phyloP scores from a whole-genome alignment of 805 yeast species.

The Ogataea siamensis region DNA sequence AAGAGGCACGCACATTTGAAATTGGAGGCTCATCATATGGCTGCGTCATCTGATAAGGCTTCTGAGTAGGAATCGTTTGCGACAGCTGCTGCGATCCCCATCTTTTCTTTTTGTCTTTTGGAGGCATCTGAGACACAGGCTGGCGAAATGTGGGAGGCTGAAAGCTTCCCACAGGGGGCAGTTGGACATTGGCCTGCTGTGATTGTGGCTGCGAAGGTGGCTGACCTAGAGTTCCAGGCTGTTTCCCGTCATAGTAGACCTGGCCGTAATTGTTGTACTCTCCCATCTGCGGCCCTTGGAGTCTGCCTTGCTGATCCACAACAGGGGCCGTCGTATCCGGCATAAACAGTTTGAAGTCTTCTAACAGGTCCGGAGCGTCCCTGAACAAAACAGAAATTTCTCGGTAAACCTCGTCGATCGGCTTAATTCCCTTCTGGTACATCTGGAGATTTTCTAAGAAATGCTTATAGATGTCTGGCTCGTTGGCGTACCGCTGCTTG shows the following conservation, averaged over 20 bases:
- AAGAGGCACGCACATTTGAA: slow-evolving; percentile 43
- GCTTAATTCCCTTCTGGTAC: slow-evolving; percentile 93
- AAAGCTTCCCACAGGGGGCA: slow-evolving; percentile 88
- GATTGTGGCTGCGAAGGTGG: slow-evolving; percentile 16
- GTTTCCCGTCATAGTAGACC: slow-evolving; percentile 22
- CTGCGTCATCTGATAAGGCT: slow-evolving; percentile 20
- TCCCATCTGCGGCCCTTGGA: slow-evolving; percentile 16
- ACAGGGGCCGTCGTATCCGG: slow-evolving; percentile 62
- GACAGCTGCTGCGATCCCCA: slow-evolving; percentile 22
- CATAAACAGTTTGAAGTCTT: slow-evolving; percentile 91
- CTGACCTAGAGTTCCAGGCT: slow-evolving; percentile 6
- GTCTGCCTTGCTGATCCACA: slow-evolving; percentile 30
- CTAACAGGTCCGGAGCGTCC: slow-evolving; percentile 90
- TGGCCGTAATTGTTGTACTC: slow-evolving; percentile 23
- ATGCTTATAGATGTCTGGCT: slow-evolving; percentile 94
- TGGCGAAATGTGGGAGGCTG: slow-evolving; percentile 57
- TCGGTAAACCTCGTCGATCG: slow-evolving; percentile 91
- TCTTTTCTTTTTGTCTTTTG: slow-evolving; percentile 31
- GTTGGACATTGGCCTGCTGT: slow-evolving; percentile 43
- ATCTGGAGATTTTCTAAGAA: slow-evolving; percentile 94
- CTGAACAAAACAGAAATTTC: slow-evolving; percentile 88
- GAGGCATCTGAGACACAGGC: slow-evolving; percentile 21
- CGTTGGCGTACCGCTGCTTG: slow-evolving; percentile 87
- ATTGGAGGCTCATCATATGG: slow-evolving; percentile 45
- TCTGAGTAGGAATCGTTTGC: slow-evolving; percentile 16